Conservation (phyloP, 495 filamentous ascomycete species). For the Aspergillus conjunctus region DNA sequence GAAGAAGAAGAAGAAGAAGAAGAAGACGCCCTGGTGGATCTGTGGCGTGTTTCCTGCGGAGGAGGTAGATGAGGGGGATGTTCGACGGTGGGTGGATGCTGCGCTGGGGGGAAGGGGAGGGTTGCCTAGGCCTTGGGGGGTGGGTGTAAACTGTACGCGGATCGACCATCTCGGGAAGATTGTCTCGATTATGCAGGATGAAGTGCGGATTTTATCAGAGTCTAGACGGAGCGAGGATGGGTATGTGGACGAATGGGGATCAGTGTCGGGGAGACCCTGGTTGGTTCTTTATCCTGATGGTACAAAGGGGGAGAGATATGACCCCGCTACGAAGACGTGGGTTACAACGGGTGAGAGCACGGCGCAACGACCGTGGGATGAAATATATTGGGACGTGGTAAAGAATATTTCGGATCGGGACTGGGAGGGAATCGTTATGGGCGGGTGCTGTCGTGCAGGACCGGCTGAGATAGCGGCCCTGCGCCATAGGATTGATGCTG, state of each 20-base stretch:
- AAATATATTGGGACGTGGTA: conserved; percentile 23
- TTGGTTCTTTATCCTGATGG: conserved; percentile 71
- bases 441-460: conserved; percentile 27
- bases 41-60: conserved; percentile 61
- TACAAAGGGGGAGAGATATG: conserved; percentile 66
- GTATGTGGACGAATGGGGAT: conserved; percentile 35
- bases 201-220: conserved; percentile 34
- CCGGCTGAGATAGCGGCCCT: conserved; percentile 23
- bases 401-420: conserved; percentile 9
- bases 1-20: not conserved
- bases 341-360: conserved; percentile 18
- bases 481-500: conserved; percentile 18
- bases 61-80: conserved; percentile 45
- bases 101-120: conserved; percentile 24
- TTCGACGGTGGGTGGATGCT: conserved; percentile 34
- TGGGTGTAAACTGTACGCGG: conserved; percentile 70
- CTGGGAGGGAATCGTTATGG: conserved; percentile 26
- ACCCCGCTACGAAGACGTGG: conserved; percentile 62
- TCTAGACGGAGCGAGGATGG: conserved; percentile 12
- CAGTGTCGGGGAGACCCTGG: conserved; percentile 35
- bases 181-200: conserved; percentile 47
- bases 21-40: conserved; percentile 56
- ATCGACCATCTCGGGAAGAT: conserved; percentile 53
- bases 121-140: conserved; percentile 54
- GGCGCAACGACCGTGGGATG: conserved; percentile 27